Evolutionary conservation across 2,329 filamentous ascomycete genomes (phyloP), one percentile per base, ranked within the genome.

Genomic region (Thermothelomyces thermophilus): DNA sequence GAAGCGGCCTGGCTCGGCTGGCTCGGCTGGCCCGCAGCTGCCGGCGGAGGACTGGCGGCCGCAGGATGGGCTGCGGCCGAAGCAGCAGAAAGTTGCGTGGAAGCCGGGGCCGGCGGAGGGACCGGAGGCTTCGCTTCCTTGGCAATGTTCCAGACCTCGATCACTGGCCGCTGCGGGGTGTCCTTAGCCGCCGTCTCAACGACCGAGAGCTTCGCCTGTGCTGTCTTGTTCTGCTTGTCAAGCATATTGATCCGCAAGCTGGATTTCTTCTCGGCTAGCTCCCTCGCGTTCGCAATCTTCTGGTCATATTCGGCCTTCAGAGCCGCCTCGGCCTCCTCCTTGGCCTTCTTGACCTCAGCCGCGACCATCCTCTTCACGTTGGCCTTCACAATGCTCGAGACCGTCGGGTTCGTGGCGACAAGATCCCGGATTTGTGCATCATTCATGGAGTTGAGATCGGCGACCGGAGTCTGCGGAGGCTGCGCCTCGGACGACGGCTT

Each of bases 81-180:
- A n/a, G 24, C 16, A 8, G 35, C 16, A 31, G 50, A 41, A 28
- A 41, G 35, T 9, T 49, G 39, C 28, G 47, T 41, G 3, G 53
- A 42, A 28, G 51, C 34, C 7, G 52, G 41, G n/a, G 51, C 36
- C 11, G 51, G 37, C 10, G 50, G 34, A 36, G 58, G 54, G 1
- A 54, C 41, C 2, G 50, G 46, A 33, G 57, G 49, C 63, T 80
- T 85, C 10, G 81, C 77, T 46, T 70, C 73, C 68, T 91, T 90
- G 0, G 86, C 90, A 47, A 87, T 71, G 56, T 85, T 82, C 87
- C 88, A 96, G 0, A 96, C 90, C 66, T 96, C 90, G 9, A 73
- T 79, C 3, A 97, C 89, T 0, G 90, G 81, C 63, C 82, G 83
- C 60, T 91, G 76, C 0, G 91, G 91, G 0, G 90, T 96, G 41